Base-by-base conservation (phyloP, 2,329 filamentous ascomycete genomes). In the Botrytis elliptica region DNA sequence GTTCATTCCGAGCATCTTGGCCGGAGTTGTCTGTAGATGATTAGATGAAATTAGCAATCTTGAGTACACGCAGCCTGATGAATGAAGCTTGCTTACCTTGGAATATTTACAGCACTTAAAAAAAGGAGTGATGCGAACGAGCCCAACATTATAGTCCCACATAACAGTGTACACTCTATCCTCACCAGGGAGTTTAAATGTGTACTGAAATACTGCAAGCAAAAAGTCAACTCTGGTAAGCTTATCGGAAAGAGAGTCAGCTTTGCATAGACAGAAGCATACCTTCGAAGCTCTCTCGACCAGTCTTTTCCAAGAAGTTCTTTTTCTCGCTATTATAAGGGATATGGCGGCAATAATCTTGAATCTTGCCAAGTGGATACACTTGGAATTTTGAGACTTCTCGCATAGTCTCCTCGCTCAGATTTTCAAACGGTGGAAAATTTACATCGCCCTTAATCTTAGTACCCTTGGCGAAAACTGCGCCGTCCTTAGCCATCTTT, bases 281-380 rank as follows among this genome's bases (percentile, higher is more conserved):
- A 96, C 95, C 93, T 87, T 98, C 92, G 78, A 98, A 97, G 75
- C 91, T 92, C 78, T 97, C 93, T 71, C 94, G 87, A 1, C 94
- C 93, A 5, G 95, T 98, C 85, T 93, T 97, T 76, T 91, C 89
- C 75, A 91, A 88, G 79, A 98, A 97, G 75, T 91, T 88, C 82
- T 97, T 97, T 86, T 98, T 98, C 77, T 94, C 93, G 81, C 95
- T 97, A 80, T 94, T 95, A 83, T 98, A 98, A 0, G 95, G 95
- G 74, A 98, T 97, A 79, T 95, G 94, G 70, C 90, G 87, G 77
- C 88, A 88, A 75, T 86, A 91, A 44, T 88, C 84, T 65, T 84
- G 83, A 75, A 92, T 93, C 75, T 86, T 84, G 2, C 89, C 88
- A 77, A 90, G 85, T 0, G 93, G 92, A 72, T 86, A 87, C 71